Evolutionary conservation across 2,329 filamentous ascomycete species (phyloP).

Genomic region (Fusarium burgessii): DNA sequence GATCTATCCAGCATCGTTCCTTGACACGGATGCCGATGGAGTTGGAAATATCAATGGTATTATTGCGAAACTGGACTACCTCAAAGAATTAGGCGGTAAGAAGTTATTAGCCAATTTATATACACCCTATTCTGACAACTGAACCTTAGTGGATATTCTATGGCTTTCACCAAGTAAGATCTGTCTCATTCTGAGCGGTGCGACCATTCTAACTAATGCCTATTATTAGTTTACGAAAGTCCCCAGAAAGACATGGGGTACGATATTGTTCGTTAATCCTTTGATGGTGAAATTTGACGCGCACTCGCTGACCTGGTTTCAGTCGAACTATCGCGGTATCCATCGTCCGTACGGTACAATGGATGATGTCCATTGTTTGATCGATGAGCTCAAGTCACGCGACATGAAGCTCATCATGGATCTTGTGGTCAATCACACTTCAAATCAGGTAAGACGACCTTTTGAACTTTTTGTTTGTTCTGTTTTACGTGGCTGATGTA

Average conservation of each 20-base stretch:
- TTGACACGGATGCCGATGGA: conserved; percentile 65
- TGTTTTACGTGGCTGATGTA: neutral
- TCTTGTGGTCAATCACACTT: conserved; percentile 41
- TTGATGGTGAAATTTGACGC: rapidly evolving
- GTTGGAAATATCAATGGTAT: conserved; percentile 65
- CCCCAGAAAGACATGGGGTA: conserved; percentile 42
- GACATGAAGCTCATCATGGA: conserved; percentile 38
- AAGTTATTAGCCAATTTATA: rapidly evolving
- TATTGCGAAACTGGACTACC: conserved; percentile 63
- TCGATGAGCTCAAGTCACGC: conserved; percentile 30
- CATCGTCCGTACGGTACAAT: conserved; percentile 37
- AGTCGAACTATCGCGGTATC: conserved; percentile 37
- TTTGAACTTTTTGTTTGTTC: neutral
- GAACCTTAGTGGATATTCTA: neutral
- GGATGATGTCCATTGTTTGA: conserved; percentile 34
- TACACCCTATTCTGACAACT: neutral
- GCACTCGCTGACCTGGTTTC: neutral
- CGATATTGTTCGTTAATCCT: conserved; percentile 24
- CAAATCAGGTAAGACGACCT: conserved; percentile 2
- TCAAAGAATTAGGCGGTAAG: conserved; percentile 32
- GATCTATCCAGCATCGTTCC: conserved; percentile 69
- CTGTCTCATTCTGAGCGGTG: rapidly evolving
- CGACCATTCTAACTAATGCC: neutral
- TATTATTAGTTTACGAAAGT: conserved; percentile 30
- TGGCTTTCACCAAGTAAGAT: neutral